A percentile compares a stretch with the other conserved stretches of the same genome.
These are phyloP conservation scores for Candolleomyces aberdarensis DNA, from an alignment of 768 basidiomycete species.

Conservation along the genomic window DNA sequence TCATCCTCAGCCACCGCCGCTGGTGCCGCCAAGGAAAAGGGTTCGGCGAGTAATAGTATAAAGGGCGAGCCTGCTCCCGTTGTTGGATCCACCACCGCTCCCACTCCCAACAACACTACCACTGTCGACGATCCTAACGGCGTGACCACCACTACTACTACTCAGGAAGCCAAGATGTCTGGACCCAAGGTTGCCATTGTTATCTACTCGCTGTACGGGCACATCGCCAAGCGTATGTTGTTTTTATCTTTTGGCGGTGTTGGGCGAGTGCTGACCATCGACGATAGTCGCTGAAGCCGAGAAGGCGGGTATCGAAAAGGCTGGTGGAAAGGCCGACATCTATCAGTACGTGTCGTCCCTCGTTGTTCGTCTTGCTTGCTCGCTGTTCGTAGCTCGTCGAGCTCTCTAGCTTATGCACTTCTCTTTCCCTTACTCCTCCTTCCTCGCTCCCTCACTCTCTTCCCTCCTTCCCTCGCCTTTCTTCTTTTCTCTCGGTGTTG, in stretches of 20 bases:
- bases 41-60: slow-evolving; percentile 18
- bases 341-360: slow-evolving; percentile 43
- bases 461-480: too few species aligned
- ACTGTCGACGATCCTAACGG: too few species aligned
- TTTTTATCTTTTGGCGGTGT: background rate
- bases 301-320: slow-evolving; percentile 43
- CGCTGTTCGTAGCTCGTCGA: too few species aligned
- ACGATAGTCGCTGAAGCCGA: slow-evolving; percentile 56
- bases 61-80: slow-evolving; percentile 18
- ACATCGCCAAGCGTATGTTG: slow-evolving; percentile 61
- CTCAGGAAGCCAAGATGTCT: slow-evolving; percentile 28
- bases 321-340: slow-evolving; percentile 50
- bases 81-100: background rate
- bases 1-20: background rate
- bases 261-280: slow-evolving; percentile 2
- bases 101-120: background rate
- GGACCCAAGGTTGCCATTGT: slow-evolving; percentile 64
- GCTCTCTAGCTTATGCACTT: background rate
- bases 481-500: too few species aligned
- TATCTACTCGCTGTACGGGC: slow-evolving; percentile 75
- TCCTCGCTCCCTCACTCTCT: too few species aligned
- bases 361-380: background rate
- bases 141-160: background rate
- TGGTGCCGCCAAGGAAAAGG: slow-evolving; percentile 9
- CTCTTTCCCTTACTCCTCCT: too few species aligned